Evolutionary conservation across 1,284 basidiomycete genomes (phyloP).

Genomic region (Schizopora paradoxa): DNA sequence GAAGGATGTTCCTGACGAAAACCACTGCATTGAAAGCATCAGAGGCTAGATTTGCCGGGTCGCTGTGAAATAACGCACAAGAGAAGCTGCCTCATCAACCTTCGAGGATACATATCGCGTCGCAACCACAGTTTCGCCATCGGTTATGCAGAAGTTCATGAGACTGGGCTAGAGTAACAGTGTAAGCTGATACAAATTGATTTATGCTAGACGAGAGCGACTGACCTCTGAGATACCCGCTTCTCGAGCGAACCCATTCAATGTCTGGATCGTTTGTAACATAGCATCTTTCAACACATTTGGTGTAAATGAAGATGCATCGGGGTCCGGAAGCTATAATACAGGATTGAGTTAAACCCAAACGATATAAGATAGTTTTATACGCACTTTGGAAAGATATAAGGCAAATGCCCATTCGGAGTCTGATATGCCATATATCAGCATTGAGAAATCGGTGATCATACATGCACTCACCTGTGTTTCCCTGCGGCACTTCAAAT

Average conservation of each 20-base stretch:
- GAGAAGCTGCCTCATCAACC: conserved; percentile 87
- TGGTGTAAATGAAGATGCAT: conserved; percentile 64
- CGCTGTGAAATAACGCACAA: conserved; percentile 42
- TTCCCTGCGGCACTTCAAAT: conserved; percentile 83
- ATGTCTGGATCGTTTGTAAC: conserved; percentile 75
- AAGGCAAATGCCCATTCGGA: conserved; percentile 95
- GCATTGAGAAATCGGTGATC: neutral
- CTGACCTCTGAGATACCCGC: conserved; percentile 65
- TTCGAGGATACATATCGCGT: conserved; percentile 93
- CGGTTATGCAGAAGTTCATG: conserved; percentile 95
- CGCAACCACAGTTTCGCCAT: conserved; percentile 89
- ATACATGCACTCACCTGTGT: conserved; percentile 65
- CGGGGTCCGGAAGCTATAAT: conserved; percentile 72
- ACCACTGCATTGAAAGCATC: conserved; percentile 58
- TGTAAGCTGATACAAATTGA: neutral
- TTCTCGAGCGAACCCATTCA: conserved; percentile 76
- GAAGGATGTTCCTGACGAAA: conserved; percentile 91
- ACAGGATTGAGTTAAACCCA: conserved; percentile 7
- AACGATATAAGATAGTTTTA: neutral
- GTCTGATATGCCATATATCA: conserved; percentile 41
- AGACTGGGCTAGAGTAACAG: conserved; percentile 64
- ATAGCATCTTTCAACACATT: conserved; percentile 71
- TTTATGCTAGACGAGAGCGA: neutral
- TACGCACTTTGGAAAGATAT: conserved; percentile 74
- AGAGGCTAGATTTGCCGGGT: neutral